Conservation (phyloP, 495 filamentous ascomycete genomes). For the Chaetomium cochliodes region DNA sequence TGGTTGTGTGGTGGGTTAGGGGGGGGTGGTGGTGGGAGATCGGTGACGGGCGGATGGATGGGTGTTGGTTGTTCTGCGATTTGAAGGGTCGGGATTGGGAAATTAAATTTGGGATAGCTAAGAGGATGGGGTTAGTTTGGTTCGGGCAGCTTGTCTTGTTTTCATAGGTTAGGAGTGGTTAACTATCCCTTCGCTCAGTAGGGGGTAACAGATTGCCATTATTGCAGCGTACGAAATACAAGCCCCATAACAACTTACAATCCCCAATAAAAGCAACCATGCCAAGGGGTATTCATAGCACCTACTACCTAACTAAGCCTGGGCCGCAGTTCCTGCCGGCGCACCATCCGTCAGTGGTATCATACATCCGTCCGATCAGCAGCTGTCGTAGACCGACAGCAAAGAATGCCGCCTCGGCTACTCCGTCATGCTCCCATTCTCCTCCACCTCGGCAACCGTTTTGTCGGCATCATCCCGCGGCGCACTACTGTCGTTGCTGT, state of each 20-base stretch:
- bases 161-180: too few relatives aligned
- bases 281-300: slow-evolving; percentile 16
- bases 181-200: too few relatives aligned
- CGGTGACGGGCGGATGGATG: too few relatives aligned
- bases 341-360: slow-evolving; percentile 13
- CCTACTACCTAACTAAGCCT: slow-evolving; percentile 1
- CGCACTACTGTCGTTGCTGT: neutral
- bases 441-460: neutral
- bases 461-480: neutral
- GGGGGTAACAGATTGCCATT: too few relatives aligned
- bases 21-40: too few relatives aligned
- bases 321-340: neutral
- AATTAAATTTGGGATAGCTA: too few relatives aligned
- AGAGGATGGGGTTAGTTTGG: too few relatives aligned
- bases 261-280: neutral
- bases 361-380: slow-evolving; percentile 14
- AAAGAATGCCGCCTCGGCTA: neutral
- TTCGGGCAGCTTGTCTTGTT: too few relatives aligned
- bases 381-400: neutral
- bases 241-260: neutral
- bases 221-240: neutral
- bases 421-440: neutral
- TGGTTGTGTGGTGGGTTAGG: too few relatives aligned
- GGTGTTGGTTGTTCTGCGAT: too few relatives aligned
- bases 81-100: too few relatives aligned